These are phyloP conservation scores for Globisporangium orthogonon DNA, from an alignment of 352 stramenopile species.

Conservation along the genomic window DNA sequence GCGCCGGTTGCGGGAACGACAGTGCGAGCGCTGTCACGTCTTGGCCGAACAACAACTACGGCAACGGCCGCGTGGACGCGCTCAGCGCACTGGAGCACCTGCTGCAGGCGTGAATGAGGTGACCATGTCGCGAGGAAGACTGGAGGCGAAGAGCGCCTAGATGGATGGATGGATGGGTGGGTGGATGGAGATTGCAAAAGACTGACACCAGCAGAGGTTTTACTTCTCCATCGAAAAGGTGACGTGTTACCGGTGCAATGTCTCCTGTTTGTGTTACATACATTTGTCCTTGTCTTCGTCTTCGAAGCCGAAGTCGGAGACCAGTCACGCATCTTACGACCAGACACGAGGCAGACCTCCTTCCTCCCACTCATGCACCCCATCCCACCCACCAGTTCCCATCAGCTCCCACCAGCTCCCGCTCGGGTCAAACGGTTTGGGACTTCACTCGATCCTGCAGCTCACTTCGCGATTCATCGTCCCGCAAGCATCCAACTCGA, in stretches of 20 bases:
- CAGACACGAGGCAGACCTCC: too few relatives aligned
- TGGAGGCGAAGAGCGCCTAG: neutral
- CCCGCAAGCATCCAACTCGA: neutral
- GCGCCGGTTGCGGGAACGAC: conserved; percentile 6
- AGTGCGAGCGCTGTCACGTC: neutral
- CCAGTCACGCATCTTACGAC: too few relatives aligned
- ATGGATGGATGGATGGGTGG: too few relatives aligned
- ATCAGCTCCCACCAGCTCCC: neutral
- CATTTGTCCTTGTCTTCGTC: neutral
- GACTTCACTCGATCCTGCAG: neutral
- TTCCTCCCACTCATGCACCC: too few relatives aligned
- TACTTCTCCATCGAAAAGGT: neutral
- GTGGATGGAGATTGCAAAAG: neutral
- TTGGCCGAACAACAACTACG: conserved; percentile 23
- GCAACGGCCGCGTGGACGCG: conserved; percentile 19
- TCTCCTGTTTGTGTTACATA: neutral
- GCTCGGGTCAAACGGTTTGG: neutral
- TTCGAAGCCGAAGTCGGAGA: too few relatives aligned
- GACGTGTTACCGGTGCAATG: neutral
- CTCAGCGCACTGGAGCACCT: conserved; percentile 7
- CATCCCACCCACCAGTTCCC: too few relatives aligned
- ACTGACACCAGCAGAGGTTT: neutral
- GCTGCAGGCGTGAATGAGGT: neutral
- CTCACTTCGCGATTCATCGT: neutral
- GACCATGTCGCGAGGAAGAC: neutral